phyloP scores from a whole-genome alignment of 768 basidiomycete species.

The Serendipita sp. region DNA sequence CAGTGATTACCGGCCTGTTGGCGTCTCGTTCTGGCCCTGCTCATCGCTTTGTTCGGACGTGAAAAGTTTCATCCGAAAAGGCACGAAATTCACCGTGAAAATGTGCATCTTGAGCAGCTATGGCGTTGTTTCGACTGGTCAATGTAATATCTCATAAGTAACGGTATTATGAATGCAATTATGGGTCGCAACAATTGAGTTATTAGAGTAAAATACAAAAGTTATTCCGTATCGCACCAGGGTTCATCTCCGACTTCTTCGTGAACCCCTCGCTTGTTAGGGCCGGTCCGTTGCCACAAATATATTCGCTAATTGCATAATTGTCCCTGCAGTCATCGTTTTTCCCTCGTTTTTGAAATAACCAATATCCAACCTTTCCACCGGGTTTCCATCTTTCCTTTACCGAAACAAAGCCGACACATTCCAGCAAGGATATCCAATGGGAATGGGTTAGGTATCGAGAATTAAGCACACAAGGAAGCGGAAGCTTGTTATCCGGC shows the following conservation, averaged over 20 bases:
- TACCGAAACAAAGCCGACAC: slow-evolving; percentile 43
- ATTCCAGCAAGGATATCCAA: slow-evolving; percentile 38
- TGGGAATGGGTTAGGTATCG: slow-evolving; percentile 55
- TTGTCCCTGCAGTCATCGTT: too few relatives aligned
- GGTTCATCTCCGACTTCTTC: slow-evolving; percentile 43
- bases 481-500: slow-evolving; percentile 41
- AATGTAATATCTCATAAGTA: too few relatives aligned
- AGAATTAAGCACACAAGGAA: slow-evolving; percentile 74
- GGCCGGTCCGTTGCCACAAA: background rate
- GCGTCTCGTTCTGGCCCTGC: background rate
- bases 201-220: slow-evolving; percentile 39
- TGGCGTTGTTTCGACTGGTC: too few relatives aligned
- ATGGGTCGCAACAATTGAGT: too few relatives aligned
- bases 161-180: too few relatives aligned
- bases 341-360: slow-evolving; percentile 37
- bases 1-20: background rate
- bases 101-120: too few relatives aligned
- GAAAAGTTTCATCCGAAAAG: background rate
- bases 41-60: background rate
- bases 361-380: slow-evolving; percentile 80
- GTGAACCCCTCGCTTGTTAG: background rate
- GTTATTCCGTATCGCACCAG: slow-evolving; percentile 58
- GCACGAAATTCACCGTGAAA: too few relatives aligned
- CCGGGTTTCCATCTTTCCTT: slow-evolving; percentile 44
- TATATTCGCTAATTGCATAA: background rate